Evolutionary conservation across 2,329 filamentous ascomycete genomes (phyloP), one percentile per base, ranked within the genome.

Genomic region (Cladorrhinum sp.): DNA sequence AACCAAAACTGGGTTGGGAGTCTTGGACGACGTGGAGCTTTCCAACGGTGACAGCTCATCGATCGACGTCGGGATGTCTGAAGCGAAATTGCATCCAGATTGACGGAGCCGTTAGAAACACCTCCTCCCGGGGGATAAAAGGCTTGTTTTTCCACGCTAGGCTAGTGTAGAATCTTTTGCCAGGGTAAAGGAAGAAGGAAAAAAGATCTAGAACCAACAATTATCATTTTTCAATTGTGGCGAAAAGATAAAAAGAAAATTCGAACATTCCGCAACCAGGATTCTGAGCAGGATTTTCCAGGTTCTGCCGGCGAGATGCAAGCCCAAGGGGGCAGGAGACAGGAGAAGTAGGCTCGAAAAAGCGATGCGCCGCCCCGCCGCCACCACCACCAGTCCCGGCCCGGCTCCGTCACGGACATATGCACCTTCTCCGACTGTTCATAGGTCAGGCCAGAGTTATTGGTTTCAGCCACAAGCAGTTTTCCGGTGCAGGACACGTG

Each of bases 81-180:
- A 73, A 72, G 68, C 71, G 72, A 74, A 70, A 74, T 74, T 74
- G 67, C 71, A 68, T 65, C 72, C 70, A 72, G 67, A 63, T 67
- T 72, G 68, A 72, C 64, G 64, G 67, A 51, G 48, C 57, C 58
- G 36, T 28, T 20, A 16, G 42, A 62, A 64, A 58, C 62, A 57
- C 59, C 55, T 54, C 21, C 16, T 46, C 39, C 60, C 64, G 48
- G 53, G 54, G 52, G 53, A 12, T 24, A 63, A 63, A 66, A 67
- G 63, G 62, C 65, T 68, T 67, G 60, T 65, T 65, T 66, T 63
- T 23, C n/a, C 46, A 52, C 50, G 42, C 56, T 55, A 46, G 26
- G 46, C 50, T 59, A 59, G 57, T 28, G 57, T 20, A 30, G 10
- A 30, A 30, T 30, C 26, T 30, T 10, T 30, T 30, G 60, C 33